Percentiles rank a stretch among this genome's conserved stretches.
phyloP scores from a whole-genome alignment of 2,329 filamentous ascomycete species.

The Xylariaceae sp. region DNA sequence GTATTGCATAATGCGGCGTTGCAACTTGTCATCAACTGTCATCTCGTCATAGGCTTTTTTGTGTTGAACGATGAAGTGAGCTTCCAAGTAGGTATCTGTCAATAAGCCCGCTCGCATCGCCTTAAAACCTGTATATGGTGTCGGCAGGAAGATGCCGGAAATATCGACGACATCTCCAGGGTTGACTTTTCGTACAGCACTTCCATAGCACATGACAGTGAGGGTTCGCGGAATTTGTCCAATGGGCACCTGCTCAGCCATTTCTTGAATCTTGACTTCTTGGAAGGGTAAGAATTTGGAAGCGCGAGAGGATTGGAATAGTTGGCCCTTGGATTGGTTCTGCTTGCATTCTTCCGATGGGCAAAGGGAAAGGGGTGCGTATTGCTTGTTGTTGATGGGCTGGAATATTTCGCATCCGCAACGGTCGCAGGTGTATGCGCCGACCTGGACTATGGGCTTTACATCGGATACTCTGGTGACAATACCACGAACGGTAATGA shows the following conservation, averaged over 20 bases:
- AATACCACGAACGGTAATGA: conserved; percentile 93
- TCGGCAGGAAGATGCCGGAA: conserved; percentile 92
- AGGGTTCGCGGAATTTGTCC: conserved; percentile 92
- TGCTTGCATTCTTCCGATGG: conserved; percentile 83
- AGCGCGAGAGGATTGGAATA: conserved; percentile 90
- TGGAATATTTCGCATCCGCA: conserved; percentile 98
- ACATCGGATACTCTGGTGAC: conserved; percentile 95
- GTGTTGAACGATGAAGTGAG: conserved; percentile 89
- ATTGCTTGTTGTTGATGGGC: conserved; percentile 86
- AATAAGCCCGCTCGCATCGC: conserved; percentile 94
- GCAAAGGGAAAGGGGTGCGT: conserved; percentile 80
- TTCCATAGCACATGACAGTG: conserved; percentile 85
- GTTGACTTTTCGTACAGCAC: conserved; percentile 79
- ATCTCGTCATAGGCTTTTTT: conserved; percentile 98
- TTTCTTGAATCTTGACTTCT: conserved; percentile 96
- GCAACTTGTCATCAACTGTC: conserved; percentile 72
- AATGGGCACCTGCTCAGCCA: conserved; percentile 98
- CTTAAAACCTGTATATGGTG: conserved; percentile 97
- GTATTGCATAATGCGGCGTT: conserved; percentile 81
- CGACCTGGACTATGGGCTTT: conserved; percentile 95
- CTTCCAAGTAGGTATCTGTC: conserved; percentile 95
- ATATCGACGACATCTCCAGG: conserved; percentile 94
- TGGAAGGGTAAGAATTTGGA: conserved; percentile 98
- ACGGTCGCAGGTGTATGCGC: conserved; percentile 94
- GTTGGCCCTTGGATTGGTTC: conserved; percentile 89